Base-by-base conservation (phyloP, 306 rosid genomes). In the Medicago arabica region DNA sequence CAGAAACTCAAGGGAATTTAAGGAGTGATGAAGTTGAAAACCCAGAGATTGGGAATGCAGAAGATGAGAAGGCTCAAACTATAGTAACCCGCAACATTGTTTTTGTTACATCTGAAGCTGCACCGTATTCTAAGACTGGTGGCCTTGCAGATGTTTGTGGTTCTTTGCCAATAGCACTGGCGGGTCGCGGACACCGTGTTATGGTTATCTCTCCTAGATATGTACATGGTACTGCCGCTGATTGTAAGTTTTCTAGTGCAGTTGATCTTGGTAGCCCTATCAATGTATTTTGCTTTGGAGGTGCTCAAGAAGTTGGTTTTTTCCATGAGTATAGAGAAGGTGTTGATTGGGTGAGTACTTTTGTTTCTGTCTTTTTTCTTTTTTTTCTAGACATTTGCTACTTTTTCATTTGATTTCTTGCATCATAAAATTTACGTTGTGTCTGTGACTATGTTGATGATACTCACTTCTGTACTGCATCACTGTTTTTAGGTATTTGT, bases 141-240 rank as follows among this genome's bases (percentile, higher is more conserved):
- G 98, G 98, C 14, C 86, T 93, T 64, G 98, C 87, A 41, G 98
- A 93, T 93, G 98, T 93, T 67, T 93, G 97, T 84, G 98, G 98
- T 57, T 90, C 98, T 73, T 81, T 93, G 86, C 97, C 98, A 13
- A 77, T 87, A 66, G 93, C 93, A 31, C 82, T 93, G 13, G 98
- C 93, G 9, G 81, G 77, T 49, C 91, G 95, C 0, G 98, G 97
- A 18, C 98, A 93, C 75, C 92, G 95, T 53, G 98, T 90, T 23
- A 93, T 93, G 98, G 98, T 93, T 75, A 77, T 93, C 75, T 89
- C 95, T 17, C 98, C 98, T 1, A 88, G 89, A 75, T 93, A 93
- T 80, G 72, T 72, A 28, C 86, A 82, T 8, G 98, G 93, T 25
- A 63, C 86, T 58, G 46, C 97, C 34, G 80, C 79, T 16, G 97